A percentile compares a stretch with the other conserved stretches of the same genome.
Evolutionary conservation across 228 moss, liverwort and hornwort genomes (phyloP).

Genomic region (Sphagnum fallax): DNA sequence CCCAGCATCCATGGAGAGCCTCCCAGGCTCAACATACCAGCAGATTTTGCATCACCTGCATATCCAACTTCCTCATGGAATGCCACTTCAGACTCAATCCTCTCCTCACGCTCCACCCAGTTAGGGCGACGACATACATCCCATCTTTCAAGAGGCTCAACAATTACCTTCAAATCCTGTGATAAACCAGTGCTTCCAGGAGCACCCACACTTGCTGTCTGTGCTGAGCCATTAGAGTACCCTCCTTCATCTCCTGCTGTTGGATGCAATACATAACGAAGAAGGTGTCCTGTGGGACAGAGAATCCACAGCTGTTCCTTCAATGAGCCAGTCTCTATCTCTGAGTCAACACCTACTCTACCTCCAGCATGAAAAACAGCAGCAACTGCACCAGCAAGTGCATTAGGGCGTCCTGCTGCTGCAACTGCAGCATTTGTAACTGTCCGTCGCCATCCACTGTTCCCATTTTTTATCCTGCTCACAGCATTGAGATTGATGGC

Average conservation of each 20-base stretch:
- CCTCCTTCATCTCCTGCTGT: conserved; percentile 21
- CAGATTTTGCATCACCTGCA: not conserved
- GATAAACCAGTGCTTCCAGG: conserved; percentile 45
- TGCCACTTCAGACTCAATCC: conserved; percentile 34
- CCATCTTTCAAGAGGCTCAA: conserved; percentile 81
- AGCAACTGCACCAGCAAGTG: conserved; percentile 62
- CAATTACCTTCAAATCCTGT: conserved; percentile 52
- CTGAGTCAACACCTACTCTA: conserved; percentile 58
- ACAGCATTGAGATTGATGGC: conserved; percentile 71
- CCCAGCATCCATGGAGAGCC: conserved; percentile 4
- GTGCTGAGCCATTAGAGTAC: conserved; percentile 32
- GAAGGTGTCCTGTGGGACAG: conserved; percentile 71
- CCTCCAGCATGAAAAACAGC: conserved; percentile 86
- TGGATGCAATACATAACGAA: conserved; percentile 77
- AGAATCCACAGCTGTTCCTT: conserved; percentile 88
- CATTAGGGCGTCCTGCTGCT: conserved; percentile 59
- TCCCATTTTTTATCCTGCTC: conserved; percentile 73
- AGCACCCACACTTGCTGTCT: conserved; percentile 33
- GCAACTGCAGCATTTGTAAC: conserved; percentile 83
- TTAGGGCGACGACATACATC: conserved; percentile 82
- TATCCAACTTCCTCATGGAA: conserved; percentile 21
- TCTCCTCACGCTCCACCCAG: conserved; percentile 87
- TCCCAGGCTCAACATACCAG: conserved; percentile 7
- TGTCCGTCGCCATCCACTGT: conserved; percentile 74
- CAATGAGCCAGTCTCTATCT: conserved; percentile 46